A percentile compares a stretch with the other conserved stretches of the same genome.
phyloP scores from a whole-genome alignment of 805 yeast species.

The Wickerhamiella alocasiicola region DNA sequence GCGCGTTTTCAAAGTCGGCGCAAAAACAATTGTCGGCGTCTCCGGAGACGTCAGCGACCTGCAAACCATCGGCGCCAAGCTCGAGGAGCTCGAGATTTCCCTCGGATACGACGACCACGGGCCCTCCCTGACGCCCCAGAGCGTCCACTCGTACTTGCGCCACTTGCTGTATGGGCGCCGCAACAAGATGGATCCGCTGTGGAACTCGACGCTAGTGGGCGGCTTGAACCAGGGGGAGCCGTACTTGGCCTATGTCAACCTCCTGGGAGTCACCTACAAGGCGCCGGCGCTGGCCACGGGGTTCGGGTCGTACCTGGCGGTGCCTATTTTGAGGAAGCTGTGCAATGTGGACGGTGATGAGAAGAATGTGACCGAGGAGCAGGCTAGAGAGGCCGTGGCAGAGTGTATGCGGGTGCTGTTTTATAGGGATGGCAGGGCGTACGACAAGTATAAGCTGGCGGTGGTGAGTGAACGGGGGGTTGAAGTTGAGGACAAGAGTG shows the following conservation, averaged over 20 bases:
- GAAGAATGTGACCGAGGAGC: conserved; percentile 50
- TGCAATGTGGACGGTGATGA: conserved; percentile 72
- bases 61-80: conserved; percentile 62
- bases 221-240: conserved; percentile 71
- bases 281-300: conserved; percentile 92
- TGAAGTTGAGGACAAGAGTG: conserved; percentile 28
- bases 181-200: conserved; percentile 85
- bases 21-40: conserved; percentile 77
- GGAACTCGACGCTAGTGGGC: conserved; percentile 89
- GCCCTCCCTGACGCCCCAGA: conserved; percentile 64
- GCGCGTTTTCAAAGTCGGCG: conserved; percentile 74
- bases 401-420: conserved; percentile 89
- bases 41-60: conserved; percentile 92
- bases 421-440: conserved; percentile 91
- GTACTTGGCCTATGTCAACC: conserved; percentile 73
- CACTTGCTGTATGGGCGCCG: conserved; percentile 78
- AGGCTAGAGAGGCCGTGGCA: conserved; percentile 63
- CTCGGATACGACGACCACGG: conserved; percentile 66
- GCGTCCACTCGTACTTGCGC: conserved; percentile 77
- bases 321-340: conserved; percentile 77
- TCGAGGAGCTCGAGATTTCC: conserved; percentile 69
- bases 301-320: conserved; percentile 87
- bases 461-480: conserved; percentile 56
- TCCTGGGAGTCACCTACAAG: conserved; percentile 81
- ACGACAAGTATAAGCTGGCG: conserved; percentile 73